These are phyloP conservation scores for Heterobasidion occidentale DNA, from an alignment of 1,284 basidiomycete species.

Conservation along the genomic window DNA sequence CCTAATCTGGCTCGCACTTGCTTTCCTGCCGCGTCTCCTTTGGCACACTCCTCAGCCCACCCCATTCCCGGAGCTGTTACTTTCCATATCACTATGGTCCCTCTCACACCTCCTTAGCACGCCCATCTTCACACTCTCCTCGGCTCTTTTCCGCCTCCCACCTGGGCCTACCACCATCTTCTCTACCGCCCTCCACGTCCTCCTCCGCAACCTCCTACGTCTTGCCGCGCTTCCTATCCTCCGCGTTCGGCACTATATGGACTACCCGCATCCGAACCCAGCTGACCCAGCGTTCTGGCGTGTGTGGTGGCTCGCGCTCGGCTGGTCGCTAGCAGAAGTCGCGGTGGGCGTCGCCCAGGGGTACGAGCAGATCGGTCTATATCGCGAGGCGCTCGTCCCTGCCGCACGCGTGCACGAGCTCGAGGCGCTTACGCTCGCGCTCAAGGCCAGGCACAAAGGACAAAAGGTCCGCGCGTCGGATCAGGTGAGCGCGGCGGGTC, in stretches of 20 bases:
- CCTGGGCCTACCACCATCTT: conserved; percentile 33
- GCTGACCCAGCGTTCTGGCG: conserved; percentile 50
- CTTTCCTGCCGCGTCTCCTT: conserved; percentile 35
- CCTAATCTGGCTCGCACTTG: conserved; percentile 39
- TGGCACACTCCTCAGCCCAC: conserved; percentile 35
- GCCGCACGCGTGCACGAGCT: conserved; percentile 27
- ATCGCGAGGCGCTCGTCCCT: conserved; percentile 56
- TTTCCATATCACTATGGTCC: conserved; percentile 52
- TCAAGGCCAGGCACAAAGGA: too few species aligned
- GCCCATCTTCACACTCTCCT: conserved; percentile 33
- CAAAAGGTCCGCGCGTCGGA: not conserved
- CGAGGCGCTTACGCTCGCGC: conserved; percentile 11
- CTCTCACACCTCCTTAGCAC: conserved; percentile 49
- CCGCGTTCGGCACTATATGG: conserved; percentile 38
- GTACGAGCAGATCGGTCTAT: conserved; percentile 56
- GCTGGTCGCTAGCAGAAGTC: conserved; percentile 62
- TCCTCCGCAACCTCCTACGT: conserved; percentile 44
- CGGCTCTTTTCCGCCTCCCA: conserved; percentile 13
- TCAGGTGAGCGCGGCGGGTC: not conserved
- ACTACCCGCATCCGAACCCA: conserved; percentile 38
- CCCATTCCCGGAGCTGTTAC: conserved; percentile 51
- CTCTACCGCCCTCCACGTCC: conserved; percentile 39
- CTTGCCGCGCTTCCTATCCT: conserved; percentile 47
- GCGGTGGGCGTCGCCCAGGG: conserved; percentile 56
- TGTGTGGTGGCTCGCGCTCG: conserved; percentile 69